Conservation (phyloP, 345 rosid genomes). For the Draba incana region DNA sequence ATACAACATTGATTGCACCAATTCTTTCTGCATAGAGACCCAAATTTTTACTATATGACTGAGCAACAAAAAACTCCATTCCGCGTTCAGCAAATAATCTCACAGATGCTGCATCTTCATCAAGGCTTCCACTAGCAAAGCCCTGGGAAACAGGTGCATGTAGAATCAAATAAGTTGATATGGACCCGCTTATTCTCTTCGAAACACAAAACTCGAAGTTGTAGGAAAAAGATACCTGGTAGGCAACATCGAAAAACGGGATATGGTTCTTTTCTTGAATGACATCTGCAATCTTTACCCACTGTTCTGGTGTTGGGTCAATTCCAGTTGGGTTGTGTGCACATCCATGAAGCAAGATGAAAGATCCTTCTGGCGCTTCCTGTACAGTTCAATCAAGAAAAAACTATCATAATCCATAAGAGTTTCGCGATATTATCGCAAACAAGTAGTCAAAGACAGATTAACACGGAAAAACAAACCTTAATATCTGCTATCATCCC, state of each 20-base stretch:
- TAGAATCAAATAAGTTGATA: conserved; percentile 2
- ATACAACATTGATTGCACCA: conserved; percentile 88
- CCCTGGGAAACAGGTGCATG: conserved; percentile 54
- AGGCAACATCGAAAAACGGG: conserved; percentile 96
- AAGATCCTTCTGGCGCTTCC: conserved; percentile 96
- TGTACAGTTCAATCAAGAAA: conserved; percentile 39
- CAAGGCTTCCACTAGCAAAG: conserved; percentile 99
- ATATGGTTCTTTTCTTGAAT: conserved; percentile 94
- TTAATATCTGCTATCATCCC: conserved; percentile 94
- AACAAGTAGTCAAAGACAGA: background rate
- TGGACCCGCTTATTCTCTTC: background rate
- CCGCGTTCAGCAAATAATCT: conserved; percentile 84
- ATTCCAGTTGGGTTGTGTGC: conserved; percentile 99
- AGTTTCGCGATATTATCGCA: background rate
- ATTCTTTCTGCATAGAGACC: conserved; percentile 93
- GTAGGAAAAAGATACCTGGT: conserved; percentile 59
- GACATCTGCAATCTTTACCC: conserved; percentile 86
- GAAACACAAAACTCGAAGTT: background rate
- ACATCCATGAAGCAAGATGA: conserved; percentile 96
- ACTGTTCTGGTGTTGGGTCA: conserved; percentile 93
- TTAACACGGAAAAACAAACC: conserved; percentile 46
- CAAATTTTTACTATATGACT: conserved; percentile 93
- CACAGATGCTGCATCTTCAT: conserved; percentile 85
- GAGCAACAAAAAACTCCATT: conserved; percentile 91
- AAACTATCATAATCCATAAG: background rate